Percentiles rank a stretch among this genome's conserved stretches.
Conservation (phyloP, 306 rosid species). For the Castanea crenata region DNA sequence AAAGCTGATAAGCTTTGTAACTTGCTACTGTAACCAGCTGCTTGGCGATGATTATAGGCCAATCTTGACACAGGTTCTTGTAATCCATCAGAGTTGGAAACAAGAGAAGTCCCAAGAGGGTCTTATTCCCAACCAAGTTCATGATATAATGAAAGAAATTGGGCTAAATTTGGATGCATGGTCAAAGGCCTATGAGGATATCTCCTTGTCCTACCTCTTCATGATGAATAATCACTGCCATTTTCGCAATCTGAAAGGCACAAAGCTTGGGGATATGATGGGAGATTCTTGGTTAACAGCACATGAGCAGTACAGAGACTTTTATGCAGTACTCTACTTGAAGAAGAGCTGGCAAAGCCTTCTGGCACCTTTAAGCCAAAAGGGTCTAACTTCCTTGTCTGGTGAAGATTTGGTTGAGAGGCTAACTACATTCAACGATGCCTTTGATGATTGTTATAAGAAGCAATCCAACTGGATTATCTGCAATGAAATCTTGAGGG, state of each 20-base stretch:
- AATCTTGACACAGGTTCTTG: conserved; percentile 54
- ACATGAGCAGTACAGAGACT: conserved; percentile 77
- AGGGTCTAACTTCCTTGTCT: conserved; percentile 28
- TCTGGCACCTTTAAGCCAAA: conserved; percentile 40
- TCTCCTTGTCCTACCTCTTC: conserved; percentile 63
- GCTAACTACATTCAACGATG: conserved; percentile 55
- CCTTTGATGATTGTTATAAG: conserved; percentile 55
- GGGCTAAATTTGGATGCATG: conserved; percentile 71
- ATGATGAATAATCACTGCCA: conserved; percentile 96
- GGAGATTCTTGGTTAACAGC: conserved; percentile 80
- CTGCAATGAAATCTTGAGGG: conserved; percentile 51
- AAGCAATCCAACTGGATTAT: conserved; percentile 72
- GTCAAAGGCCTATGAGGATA: conserved; percentile 71
- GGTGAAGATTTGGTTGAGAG: conserved; percentile 40
- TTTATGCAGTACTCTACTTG: conserved; percentile 71
- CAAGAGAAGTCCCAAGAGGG: conserved; percentile 44
- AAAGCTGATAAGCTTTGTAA: conserved; percentile 60
- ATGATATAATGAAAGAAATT: conserved; percentile 55
- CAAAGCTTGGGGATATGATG: conserved; percentile 69
- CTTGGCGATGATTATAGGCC: conserved; percentile 58
- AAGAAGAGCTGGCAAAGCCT: conserved; percentile 77
- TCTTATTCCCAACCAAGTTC: conserved; percentile 41
- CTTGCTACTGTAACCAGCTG: conserved; percentile 62
- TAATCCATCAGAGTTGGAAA: conserved; percentile 67
- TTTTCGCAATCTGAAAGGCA: conserved; percentile 60